These are phyloP conservation scores for Cordyceps pruinosa DNA, from an alignment of 2,329 filamentous ascomycete genomes.

Conservation along the genomic window DNA sequence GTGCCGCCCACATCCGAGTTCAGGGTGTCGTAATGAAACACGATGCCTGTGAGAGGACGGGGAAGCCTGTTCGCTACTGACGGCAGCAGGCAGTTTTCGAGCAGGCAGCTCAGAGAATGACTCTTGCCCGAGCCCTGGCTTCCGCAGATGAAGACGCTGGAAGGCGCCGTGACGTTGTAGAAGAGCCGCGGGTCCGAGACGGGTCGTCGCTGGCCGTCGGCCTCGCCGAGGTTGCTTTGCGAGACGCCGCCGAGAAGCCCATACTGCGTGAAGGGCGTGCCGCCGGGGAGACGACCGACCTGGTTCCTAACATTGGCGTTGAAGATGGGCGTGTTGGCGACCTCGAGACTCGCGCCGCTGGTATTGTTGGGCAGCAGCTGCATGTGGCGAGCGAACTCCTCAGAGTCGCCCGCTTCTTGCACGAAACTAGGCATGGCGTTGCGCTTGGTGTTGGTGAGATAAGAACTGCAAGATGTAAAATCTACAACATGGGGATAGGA, in stretches of 20 bases:
- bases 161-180: slow-evolving; percentile 43
- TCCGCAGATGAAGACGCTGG: slow-evolving; percentile 57
- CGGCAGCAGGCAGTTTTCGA: slow-evolving; percentile 50
- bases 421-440: not conserved
- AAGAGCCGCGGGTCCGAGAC: slow-evolving; percentile 28
- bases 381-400: slow-evolving; percentile 7
- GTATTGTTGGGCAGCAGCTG: not conserved
- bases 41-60: slow-evolving; percentile 49
- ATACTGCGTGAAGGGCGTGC: slow-evolving; percentile 23
- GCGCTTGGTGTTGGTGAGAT: not conserved
- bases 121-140: slow-evolving; percentile 59
- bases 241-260: slow-evolving; percentile 15
- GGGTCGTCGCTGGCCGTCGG: not conserved
- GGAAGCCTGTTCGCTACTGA: slow-evolving; percentile 39
- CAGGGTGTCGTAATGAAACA: slow-evolving; percentile 60
- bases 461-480: too few relatives aligned
- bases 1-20: slow-evolving; percentile 39
- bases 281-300: not conserved
- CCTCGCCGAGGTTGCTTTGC: not conserved
- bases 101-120: slow-evolving; percentile 48
- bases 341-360: slow-evolving; percentile 14
- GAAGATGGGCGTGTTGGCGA: slow-evolving; percentile 25
- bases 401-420: not conserved
- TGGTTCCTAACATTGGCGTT: slow-evolving; percentile 20
- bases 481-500: too few relatives aligned